These are phyloP conservation scores for Globisporangium canariense DNA, from an alignment of 352 stramenopile species.

Conservation along the genomic window DNA sequence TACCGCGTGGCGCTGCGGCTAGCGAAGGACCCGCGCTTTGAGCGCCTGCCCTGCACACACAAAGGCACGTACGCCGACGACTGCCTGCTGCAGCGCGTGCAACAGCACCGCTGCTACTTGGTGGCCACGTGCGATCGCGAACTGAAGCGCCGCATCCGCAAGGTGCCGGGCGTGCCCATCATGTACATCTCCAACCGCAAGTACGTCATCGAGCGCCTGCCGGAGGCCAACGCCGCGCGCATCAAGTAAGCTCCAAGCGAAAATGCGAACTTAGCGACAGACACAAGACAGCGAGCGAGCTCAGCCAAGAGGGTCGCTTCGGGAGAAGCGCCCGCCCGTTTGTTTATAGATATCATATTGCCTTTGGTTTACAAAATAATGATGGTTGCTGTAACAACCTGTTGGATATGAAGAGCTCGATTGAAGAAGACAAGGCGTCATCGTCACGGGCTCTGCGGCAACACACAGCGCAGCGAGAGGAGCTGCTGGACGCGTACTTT, in stretches of 20 bases:
- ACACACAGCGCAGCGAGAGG: conserved; percentile 23
- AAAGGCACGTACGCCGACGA: conserved; percentile 99
- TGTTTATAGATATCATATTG: conserved; percentile 15
- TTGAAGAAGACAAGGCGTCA: background rate
- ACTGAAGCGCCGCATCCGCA: conserved; percentile 97
- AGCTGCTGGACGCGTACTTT: conserved; percentile 44
- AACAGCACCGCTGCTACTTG: conserved; percentile 98
- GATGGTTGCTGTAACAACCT: background rate
- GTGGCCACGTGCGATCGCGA: conserved; percentile 99
- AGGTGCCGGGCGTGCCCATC: conserved; percentile 99
- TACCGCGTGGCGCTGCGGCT: conserved; percentile 89
- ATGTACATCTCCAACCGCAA: conserved; percentile 99
- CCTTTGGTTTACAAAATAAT: background rate
- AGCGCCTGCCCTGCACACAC: conserved; percentile 97
- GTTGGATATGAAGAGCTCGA: background rate
- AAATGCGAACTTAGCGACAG: background rate
- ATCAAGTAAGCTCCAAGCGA: conserved; percentile 57
- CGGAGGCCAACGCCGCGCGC: conserved; percentile 92
- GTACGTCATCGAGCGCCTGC: conserved; percentile 99
- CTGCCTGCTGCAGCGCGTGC: conserved; percentile 91
- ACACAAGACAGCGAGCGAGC: background rate
- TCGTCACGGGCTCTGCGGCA: conserved; percentile 13
- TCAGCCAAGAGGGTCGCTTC: background rate
- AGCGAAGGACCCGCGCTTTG: conserved; percentile 98
- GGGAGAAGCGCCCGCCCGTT: background rate